phyloP scores from a whole-genome alignment of 2,329 filamentous ascomycete species.

The Aspergillus aculeatus region DNA sequence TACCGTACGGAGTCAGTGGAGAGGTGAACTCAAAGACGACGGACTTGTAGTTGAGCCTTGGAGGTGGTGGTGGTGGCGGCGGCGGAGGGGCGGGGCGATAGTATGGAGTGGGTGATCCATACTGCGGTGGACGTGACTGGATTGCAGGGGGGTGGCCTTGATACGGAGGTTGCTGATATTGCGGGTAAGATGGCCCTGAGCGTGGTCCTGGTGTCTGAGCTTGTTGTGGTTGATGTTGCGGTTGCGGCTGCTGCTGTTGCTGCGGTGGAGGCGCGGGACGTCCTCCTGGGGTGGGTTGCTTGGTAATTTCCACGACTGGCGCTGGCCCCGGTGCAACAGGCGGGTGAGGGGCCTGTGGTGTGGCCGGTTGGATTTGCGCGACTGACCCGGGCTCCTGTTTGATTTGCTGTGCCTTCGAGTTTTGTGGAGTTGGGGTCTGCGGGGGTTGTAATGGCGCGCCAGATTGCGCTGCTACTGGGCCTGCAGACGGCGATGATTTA shows the following conservation, averaged over 20 bases:
- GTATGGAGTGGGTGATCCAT: conserved; percentile 34
- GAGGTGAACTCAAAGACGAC: conserved; percentile 51
- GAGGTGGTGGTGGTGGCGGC: conserved; percentile 32
- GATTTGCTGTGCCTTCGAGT: conserved; percentile 12
- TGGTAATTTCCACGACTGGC: conserved; percentile 13
- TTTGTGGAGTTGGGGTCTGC: conserved; percentile 21
- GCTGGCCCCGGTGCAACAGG: conserved; percentile 9
- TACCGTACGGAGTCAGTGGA: conserved; percentile 42
- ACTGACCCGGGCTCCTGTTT: conserved; percentile 30
- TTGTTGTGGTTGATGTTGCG: conserved; percentile 24
- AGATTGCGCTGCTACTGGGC: conserved; percentile 5
- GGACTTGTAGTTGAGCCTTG: conserved; percentile 45
- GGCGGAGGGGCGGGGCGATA: conserved; percentile 31
- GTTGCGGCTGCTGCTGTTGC: conserved; percentile 24
- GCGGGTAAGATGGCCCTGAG: conserved; percentile 29
- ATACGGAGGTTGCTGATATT: conserved; percentile 33
- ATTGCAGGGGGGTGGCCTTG: conserved; percentile 33
- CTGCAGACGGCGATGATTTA: conserved; percentile 8
- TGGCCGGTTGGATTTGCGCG: conserved; percentile 12
- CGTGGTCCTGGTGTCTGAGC: conserved; percentile 18
- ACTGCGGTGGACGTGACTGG: conserved; percentile 38
- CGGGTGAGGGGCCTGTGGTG: conserved; percentile 16
- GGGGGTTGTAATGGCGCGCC: conserved; percentile 9
- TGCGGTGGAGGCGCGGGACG: conserved; percentile 12
- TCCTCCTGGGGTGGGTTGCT: conserved; percentile 16